Evolutionary conservation across 208 protist species (phyloP).

Genomic region (Acanthamoeba triangularis): DNA sequence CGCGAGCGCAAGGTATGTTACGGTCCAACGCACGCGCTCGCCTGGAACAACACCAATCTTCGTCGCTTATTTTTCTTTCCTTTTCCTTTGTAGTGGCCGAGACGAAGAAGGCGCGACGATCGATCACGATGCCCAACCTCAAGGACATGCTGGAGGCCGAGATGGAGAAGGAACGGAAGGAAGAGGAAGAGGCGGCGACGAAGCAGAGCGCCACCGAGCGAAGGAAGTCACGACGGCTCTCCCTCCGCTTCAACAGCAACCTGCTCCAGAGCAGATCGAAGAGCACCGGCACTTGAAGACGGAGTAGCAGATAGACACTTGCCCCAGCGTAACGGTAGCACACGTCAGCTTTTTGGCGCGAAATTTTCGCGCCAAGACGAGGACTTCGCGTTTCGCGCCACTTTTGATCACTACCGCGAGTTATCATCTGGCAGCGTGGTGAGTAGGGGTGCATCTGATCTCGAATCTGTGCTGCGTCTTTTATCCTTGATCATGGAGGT

Average conservation of each 20-base stretch:
- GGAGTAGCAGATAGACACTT: too few relatives aligned
- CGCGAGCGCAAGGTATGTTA: background rate
- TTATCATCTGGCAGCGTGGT: too few relatives aligned
- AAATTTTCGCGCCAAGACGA: too few relatives aligned
- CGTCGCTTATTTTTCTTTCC: background rate
- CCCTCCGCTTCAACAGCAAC: background rate
- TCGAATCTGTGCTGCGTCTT: too few relatives aligned
- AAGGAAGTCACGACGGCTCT: background rate
- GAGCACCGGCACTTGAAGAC: too few relatives aligned
- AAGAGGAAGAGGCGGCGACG: background rate
- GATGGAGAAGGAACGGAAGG: background rate
- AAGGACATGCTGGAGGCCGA: slow-evolving; percentile 49
- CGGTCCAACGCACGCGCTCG: background rate
- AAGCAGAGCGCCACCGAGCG: background rate
- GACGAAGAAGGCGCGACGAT: background rate
- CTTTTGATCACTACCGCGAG: too few relatives aligned
- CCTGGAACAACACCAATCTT: background rate
- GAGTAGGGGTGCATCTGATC: too few relatives aligned
- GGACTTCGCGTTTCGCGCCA: too few relatives aligned
- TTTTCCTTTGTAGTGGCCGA: background rate
- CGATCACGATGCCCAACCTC: slow-evolving; percentile 34
- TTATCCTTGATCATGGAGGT: too few relatives aligned
- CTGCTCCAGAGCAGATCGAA: background rate
- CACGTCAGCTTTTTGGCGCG: too few relatives aligned
- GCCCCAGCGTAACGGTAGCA: too few relatives aligned